A percentile compares a stretch with the other conserved stretches of the same genome.
These are phyloP conservation scores for Russula virescens DNA, from an alignment of 768 basidiomycete genomes.

Conservation along the genomic window DNA sequence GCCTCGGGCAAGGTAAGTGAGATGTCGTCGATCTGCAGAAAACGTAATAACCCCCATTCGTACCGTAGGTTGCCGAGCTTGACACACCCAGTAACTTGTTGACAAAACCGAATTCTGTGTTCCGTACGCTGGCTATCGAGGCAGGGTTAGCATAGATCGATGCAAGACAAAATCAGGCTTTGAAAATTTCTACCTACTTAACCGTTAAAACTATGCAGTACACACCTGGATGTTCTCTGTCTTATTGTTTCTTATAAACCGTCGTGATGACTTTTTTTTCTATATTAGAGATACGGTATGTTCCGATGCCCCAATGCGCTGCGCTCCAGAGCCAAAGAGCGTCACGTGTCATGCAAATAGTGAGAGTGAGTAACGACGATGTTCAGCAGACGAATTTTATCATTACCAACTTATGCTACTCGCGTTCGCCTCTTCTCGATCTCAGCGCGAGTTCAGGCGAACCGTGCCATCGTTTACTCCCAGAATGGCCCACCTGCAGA, in stretches of 20 bases:
- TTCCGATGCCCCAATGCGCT: too few relatives aligned
- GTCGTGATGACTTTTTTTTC: too few relatives aligned
- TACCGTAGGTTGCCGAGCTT: slow-evolving; percentile 61
- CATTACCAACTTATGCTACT: background rate
- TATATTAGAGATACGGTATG: too few relatives aligned
- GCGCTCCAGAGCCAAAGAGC: too few relatives aligned
- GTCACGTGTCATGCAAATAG: background rate
- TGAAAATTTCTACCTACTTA: background rate
- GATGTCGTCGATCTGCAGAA: background rate
- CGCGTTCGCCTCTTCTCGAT: slow-evolving; percentile 27
- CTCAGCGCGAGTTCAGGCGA: slow-evolving; percentile 31
- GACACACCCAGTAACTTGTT: slow-evolving; percentile 65
- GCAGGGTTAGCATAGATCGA: slow-evolving; percentile 42
- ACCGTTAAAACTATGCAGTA: background rate
- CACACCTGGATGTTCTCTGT: too few relatives aligned
- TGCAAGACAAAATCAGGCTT: background rate
- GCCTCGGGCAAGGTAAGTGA: slow-evolving; percentile 59
- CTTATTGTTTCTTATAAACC: too few relatives aligned
- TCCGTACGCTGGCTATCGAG: slow-evolving; percentile 59
- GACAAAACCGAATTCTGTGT: slow-evolving; percentile 47
- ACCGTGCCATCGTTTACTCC: slow-evolving; percentile 64
- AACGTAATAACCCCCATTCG: slow-evolving; percentile 2
- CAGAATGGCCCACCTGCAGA: slow-evolving; percentile 53
- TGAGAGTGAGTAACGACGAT: background rate
- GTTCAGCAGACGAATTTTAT: slow-evolving; percentile 1